phyloP scores from a whole-genome alignment of 192 early-diverging fungal species.

The Coemansia sp. region DNA sequence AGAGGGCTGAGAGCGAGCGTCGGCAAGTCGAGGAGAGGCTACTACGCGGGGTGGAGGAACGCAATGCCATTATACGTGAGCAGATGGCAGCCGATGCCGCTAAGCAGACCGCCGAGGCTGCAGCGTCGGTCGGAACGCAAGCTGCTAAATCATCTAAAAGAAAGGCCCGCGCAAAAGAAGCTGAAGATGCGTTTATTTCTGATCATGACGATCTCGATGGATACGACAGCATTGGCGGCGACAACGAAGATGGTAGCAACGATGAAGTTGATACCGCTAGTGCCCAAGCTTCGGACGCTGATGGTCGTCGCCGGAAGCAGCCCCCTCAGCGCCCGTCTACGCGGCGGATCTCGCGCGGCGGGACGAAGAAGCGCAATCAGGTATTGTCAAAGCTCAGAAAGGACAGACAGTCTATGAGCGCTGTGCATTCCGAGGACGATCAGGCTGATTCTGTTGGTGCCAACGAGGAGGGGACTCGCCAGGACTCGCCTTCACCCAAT shows the following conservation, averaged over 20 bases:
- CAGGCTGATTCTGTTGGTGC: background rate
- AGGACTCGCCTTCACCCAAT: background rate
- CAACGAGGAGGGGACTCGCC: background rate
- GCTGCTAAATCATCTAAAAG: background rate
- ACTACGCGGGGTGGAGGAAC: slow-evolving; percentile 47
- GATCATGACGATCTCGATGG: slow-evolving; percentile 15
- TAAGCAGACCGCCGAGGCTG: background rate
- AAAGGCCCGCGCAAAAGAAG: background rate
- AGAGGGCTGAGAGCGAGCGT: slow-evolving; percentile 24
- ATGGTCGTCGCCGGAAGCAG: background rate
- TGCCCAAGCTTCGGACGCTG: background rate
- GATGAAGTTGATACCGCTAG: background rate
- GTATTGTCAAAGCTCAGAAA: background rate
- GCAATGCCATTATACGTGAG: slow-evolving; percentile 52
- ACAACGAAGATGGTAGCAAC: background rate
- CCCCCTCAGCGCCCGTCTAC: background rate
- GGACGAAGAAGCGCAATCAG: background rate
- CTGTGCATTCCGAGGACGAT: background rate
- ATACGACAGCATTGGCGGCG: background rate
- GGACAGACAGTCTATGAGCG: background rate
- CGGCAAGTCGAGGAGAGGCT: slow-evolving; percentile 22
- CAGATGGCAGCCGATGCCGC: slow-evolving; percentile 45
- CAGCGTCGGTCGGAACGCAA: background rate
- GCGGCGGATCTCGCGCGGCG: background rate
- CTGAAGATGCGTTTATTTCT: slow-evolving; percentile 13